phyloP scores from a whole-genome alignment of 2,329 filamentous ascomycete genomes.

The Periconia sp. region DNA sequence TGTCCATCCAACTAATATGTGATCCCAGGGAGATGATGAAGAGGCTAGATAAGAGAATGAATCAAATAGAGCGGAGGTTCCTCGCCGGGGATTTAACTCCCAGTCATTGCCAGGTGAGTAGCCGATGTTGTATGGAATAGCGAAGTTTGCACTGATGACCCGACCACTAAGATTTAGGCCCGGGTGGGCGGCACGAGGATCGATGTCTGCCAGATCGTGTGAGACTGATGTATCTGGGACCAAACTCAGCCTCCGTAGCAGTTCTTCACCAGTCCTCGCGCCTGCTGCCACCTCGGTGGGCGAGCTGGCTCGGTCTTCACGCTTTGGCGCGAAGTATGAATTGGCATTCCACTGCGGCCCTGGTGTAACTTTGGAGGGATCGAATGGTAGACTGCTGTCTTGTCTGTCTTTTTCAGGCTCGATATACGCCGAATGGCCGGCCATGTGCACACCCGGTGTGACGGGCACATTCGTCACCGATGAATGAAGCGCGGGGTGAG shows the following conservation, averaged over 20 bases:
- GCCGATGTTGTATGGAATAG: constrained; percentile 66
- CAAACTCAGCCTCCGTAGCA: constrained; percentile 61
- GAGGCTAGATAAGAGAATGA: constrained; percentile 88
- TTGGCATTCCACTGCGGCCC: constrained; percentile 46
- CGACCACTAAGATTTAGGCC: constrained; percentile 65
- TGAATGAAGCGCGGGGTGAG: constrained; percentile 49
- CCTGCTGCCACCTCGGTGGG: constrained; percentile 52
- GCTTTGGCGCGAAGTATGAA: constrained; percentile 41
- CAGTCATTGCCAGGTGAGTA: constrained; percentile 61
- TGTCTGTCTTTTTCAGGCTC: constrained; percentile 26
- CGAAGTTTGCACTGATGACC: constrained; percentile 69
- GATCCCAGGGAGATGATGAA: constrained; percentile 83
- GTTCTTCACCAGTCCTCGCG: constrained; percentile 55
- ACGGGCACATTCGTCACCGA: constrained; percentile 49
- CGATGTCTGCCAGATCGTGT: constrained; percentile 53
- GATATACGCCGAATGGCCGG: constrained; percentile 47
- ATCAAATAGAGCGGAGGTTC: constrained; percentile 91
- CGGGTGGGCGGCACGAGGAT: constrained; percentile 63
- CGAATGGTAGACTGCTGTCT: constrained; percentile 32
- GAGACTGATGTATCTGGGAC: constrained; percentile 43
- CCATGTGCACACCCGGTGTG: constrained; percentile 48
- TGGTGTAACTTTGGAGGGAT: constrained; percentile 36
- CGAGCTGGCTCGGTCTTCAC: constrained; percentile 32
- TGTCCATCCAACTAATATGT: constrained; percentile 93
- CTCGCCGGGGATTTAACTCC: constrained; percentile 77